Evolutionary conservation across 2,329 filamentous ascomycete genomes (phyloP), one percentile per base, ranked within the genome.

Genomic region (Didymella pomorum): DNA sequence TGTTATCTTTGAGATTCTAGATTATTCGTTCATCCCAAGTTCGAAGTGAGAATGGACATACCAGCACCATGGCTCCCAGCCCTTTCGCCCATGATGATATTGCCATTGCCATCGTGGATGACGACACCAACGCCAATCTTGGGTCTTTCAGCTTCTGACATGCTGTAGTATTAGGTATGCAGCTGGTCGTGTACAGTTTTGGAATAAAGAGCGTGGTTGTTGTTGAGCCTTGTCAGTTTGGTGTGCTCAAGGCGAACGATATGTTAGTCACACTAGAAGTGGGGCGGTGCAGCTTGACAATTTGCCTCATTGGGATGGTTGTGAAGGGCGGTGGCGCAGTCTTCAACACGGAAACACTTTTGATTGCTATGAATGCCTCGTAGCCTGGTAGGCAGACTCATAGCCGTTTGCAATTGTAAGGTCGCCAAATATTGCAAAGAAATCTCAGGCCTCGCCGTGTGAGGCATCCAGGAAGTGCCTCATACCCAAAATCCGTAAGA

Each of bases 91-190:
- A 84, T 71, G 31, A 84, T 62, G 52, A 84, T 80, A 52, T 79
- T 74, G 12, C 78, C 78, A 5, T 75, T 69, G 1, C 62, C 45
- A 55, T 80, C 77, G 52, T 79, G 66, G 61, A 83, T 73, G 61
- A 84, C 80, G 49, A 81, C 81, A 21, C 75, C 83, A 11, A 85
- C 79, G 43, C 83, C 83, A 33, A 85, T 74, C 59, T 74, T 73
- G 2, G 72, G 72, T 56, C 74, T 64, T 5, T 67, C 37, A n/a
- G 53, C 29, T 52, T 69, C 64, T n/a, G 67, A 35, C 68, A 71
- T 72, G 16, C 4, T 33, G 16, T 14, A 28, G 2, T 5, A 28
- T 31, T 6, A 3, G 29, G 29, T 31, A 14, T 31, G 31, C 6
- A 35, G 16, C 16, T 7, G 7, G 14, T 18, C 16, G 31, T 5